Evolutionary conservation across 2,329 filamentous ascomycete genomes (phyloP).

Genomic region (Arthrobotrys sinensis): DNA sequence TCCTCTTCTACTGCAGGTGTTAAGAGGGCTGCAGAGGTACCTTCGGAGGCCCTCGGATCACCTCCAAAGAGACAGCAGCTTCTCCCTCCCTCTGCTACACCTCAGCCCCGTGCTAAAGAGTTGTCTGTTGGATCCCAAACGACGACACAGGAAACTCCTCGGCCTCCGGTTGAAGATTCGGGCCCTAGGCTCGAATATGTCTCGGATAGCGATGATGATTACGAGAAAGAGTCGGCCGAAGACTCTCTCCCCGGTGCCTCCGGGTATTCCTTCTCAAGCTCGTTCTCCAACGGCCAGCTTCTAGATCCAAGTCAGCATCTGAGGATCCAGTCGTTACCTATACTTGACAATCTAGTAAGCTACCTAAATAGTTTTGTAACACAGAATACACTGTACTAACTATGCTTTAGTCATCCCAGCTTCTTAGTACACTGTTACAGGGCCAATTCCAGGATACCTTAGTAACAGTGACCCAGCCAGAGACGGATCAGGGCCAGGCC

Average conservation of each 20-base stretch:
- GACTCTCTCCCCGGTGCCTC: constrained; percentile 59
- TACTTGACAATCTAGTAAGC: constrained; percentile 75
- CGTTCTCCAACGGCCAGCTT: constrained; percentile 55
- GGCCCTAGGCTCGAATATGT: constrained; percentile 38
- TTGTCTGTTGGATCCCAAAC: constrained; percentile 38
- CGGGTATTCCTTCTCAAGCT: constrained; percentile 61
- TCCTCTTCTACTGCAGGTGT: constrained; percentile 22
- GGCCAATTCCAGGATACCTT: constrained; percentile 74
- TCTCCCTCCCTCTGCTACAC: constrained; percentile 5
- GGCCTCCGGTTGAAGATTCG: constrained; percentile 11
- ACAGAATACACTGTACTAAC: constrained; percentile 13
- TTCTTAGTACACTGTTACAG: constrained; percentile 72
- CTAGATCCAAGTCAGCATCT: constrained; percentile 68
- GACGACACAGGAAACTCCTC: constrained; percentile 7
- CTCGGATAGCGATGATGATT: constrained; percentile 58
- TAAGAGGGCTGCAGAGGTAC: constrained; percentile 43
- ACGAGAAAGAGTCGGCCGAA: constrained; percentile 59
- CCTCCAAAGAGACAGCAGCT: constrained; percentile 46
- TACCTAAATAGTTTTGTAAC: background rate
- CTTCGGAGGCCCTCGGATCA: constrained; percentile 29
- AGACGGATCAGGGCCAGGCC: constrained; percentile 74
- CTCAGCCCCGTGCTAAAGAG: constrained; percentile 21
- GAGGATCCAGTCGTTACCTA: constrained; percentile 75
- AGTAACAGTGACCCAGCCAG: constrained; percentile 72
- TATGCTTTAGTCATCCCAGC: constrained; percentile 65